Conservation (phyloP, 2,329 filamentous ascomycete species). For the Ophiostoma triangulosporum region DNA sequence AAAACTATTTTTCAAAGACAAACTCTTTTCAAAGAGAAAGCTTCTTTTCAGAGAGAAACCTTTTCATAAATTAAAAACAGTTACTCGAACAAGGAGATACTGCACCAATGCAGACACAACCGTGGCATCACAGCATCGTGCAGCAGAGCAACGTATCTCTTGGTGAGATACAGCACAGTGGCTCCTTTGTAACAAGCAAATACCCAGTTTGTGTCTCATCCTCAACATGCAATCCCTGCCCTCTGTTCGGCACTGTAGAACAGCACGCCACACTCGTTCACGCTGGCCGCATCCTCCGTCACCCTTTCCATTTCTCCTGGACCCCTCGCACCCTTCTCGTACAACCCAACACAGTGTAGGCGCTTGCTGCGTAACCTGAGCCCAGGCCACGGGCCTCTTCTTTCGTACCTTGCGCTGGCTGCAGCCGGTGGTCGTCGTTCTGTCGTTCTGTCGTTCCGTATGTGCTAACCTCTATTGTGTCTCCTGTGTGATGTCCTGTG, state of each 20-base stretch:
- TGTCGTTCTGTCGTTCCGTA: background rate
- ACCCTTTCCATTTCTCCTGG: background rate
- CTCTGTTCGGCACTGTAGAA: background rate
- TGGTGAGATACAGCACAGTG: background rate
- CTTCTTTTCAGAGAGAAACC: no score
- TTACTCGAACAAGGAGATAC: no score
- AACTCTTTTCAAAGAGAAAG: no score
- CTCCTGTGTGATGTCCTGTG: background rate
- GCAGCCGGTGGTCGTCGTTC: background rate
- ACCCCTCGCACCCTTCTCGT: background rate
- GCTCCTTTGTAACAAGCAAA: background rate
- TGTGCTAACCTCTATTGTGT: background rate
- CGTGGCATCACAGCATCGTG: background rate
- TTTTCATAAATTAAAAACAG: no score
- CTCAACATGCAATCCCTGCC: no score
- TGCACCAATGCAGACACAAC: no score
- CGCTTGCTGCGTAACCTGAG: slow-evolving; percentile 5
- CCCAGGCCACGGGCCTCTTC: background rate
- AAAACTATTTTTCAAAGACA: no score
- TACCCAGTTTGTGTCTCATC: no score
- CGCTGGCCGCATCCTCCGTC: background rate
- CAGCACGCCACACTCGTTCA: background rate
- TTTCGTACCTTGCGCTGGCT: slow-evolving; percentile 3
- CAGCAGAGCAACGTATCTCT: background rate
- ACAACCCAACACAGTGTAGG: background rate